Conservation (phyloP, 768 basidiomycete species). For the Boletus coccyginus region DNA sequence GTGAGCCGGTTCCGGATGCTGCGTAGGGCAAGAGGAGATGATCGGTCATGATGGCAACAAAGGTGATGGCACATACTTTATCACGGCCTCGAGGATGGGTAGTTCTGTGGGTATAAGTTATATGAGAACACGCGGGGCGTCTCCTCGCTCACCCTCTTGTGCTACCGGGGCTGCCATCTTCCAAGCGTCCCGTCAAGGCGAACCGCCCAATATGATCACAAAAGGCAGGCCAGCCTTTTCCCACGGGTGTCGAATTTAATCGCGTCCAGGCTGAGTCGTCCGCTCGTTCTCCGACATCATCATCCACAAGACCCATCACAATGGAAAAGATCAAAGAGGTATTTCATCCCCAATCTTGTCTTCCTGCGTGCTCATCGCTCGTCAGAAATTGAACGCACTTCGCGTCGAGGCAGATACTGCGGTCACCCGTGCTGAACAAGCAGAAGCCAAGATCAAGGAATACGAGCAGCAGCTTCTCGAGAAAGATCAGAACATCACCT, state of each 20-base stretch:
- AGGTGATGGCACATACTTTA: conserved; percentile 57
- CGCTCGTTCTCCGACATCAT: conserved; percentile 9
- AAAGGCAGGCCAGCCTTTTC: conserved; percentile 33
- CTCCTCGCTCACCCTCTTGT: conserved; percentile 60
- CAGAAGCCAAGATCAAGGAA: conserved; percentile 82
- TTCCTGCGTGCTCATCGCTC: background rate
- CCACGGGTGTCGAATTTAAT: conserved; percentile 32
- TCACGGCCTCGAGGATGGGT: conserved; percentile 90
- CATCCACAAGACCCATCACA: conserved; percentile 10
- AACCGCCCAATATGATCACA: conserved; percentile 29
- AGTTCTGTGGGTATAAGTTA: conserved; percentile 59
- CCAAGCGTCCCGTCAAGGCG: background rate
- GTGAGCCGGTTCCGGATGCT: conserved; percentile 96
- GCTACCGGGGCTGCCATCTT: conserved; percentile 69
- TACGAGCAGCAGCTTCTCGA: conserved; percentile 68
- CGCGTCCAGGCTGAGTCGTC: conserved; percentile 17
- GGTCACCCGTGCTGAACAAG: conserved; percentile 77
- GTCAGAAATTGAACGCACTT: conserved; percentile 71
- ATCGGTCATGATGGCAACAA: no score
- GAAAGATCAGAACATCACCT: conserved; percentile 84
- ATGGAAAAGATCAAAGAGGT: conserved; percentile 54
- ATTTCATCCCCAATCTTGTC: background rate
- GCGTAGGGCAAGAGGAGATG: conserved; percentile 17
- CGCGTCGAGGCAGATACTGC: conserved; percentile 85
- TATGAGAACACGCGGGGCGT: background rate